phyloP scores from a whole-genome alignment of 73 alveolate species.

The Blepharisma japonicum region DNA sequence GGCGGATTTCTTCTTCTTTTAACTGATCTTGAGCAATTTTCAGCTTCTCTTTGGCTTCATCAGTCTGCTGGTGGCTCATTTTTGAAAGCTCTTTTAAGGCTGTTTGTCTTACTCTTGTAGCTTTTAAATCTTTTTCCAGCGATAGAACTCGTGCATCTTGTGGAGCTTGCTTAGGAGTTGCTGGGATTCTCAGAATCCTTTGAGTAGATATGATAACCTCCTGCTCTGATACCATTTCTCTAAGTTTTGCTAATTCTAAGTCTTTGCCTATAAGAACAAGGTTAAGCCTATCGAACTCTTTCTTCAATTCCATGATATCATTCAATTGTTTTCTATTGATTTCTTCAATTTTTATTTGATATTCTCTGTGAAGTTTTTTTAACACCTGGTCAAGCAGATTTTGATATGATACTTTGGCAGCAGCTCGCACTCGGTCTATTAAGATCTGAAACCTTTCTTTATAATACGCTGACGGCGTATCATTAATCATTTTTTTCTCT shows the following conservation, averaged over 20 bases:
- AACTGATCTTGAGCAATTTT: background rate
- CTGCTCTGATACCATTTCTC: background rate
- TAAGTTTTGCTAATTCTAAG: background rate
- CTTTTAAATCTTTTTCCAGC: too few relatives aligned
- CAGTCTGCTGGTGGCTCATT: background rate
- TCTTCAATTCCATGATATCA: background rate
- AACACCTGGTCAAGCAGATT: background rate
- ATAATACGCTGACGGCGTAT: background rate
- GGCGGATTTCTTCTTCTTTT: background rate
- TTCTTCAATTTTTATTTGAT: background rate
- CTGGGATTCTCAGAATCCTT: background rate
- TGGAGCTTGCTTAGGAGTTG: background rate
- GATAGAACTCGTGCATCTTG: too few relatives aligned
- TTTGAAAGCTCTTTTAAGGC: background rate
- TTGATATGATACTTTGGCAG: background rate
- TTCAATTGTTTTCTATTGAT: background rate
- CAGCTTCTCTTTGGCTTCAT: background rate
- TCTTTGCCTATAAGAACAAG: background rate
- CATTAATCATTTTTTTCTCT: background rate
- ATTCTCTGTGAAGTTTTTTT: background rate
- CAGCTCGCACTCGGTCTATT: conserved; percentile 2
- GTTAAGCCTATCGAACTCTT: background rate
- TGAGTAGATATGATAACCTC: background rate
- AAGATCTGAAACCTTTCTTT: background rate
- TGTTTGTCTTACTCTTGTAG: background rate